Evolutionary conservation across 78 protist genomes (phyloP).

Genomic region (Bodo saltans): DNA sequence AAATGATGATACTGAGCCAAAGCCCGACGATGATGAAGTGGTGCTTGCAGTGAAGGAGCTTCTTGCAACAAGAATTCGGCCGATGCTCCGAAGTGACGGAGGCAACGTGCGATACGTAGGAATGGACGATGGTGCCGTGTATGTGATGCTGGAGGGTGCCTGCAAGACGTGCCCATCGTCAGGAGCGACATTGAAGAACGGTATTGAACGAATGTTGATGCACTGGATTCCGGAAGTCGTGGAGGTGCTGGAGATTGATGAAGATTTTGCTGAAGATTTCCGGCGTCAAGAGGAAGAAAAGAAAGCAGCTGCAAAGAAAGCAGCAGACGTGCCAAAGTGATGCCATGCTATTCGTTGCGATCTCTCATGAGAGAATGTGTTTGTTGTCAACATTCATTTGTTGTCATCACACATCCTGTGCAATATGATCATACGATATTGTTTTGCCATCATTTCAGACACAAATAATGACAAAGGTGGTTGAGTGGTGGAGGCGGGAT

Average conservation of each 20-base stretch:
- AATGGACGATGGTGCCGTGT: slow-evolving; percentile 65
- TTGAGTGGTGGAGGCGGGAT: too few species aligned
- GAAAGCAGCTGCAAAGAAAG: too few species aligned
- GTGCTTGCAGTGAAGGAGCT: slow-evolving; percentile 81
- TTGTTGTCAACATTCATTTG: too few species aligned
- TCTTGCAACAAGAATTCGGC: slow-evolving; percentile 74
- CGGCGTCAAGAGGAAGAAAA: background rate
- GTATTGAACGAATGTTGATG: slow-evolving; percentile 84
- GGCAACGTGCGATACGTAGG: slow-evolving; percentile 75
- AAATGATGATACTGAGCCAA: slow-evolving; percentile 50
- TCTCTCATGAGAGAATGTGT: too few species aligned
- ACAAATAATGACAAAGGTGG: too few species aligned
- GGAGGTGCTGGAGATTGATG: slow-evolving; percentile 38
- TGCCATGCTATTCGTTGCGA: too few species aligned
- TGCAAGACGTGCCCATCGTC: slow-evolving; percentile 62
- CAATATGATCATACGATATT: too few species aligned
- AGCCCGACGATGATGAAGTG: slow-evolving; percentile 56
- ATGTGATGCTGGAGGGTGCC: slow-evolving; percentile 63
- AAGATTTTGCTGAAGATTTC: background rate
- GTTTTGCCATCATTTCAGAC: too few species aligned
- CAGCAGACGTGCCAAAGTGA: too few species aligned
- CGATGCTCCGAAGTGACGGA: slow-evolving; percentile 78
- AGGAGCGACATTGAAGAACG: slow-evolving; percentile 73
- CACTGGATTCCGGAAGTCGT: slow-evolving; percentile 82
- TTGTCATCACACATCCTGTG: too few species aligned